A percentile compares a stretch with the other conserved stretches of the same genome.
Conservation (phyloP, 2,329 filamentous ascomycete species). For the Fusarium drepaniforme region DNA sequence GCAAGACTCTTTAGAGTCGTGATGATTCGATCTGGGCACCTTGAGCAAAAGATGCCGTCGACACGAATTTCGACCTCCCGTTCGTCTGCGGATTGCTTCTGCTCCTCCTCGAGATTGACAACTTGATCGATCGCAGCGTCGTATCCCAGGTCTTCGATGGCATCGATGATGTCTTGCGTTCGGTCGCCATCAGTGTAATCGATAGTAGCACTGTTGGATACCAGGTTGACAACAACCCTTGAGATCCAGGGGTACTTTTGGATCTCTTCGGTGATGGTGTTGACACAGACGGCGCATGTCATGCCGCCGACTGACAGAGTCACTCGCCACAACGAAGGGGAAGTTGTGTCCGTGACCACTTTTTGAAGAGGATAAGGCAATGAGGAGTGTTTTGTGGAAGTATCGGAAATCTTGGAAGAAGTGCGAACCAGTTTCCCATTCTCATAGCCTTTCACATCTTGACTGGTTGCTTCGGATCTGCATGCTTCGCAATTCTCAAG, state of each 20-base stretch:
- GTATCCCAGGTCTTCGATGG: conserved; percentile 74
- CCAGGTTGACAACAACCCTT: conserved; percentile 71
- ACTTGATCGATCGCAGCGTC: conserved; percentile 70
- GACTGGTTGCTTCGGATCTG: conserved; percentile 27
- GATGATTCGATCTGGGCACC: conserved; percentile 73
- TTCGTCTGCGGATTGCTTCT: conserved; percentile 52
- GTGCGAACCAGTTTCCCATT: conserved; percentile 19
- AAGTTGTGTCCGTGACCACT: conserved; percentile 30
- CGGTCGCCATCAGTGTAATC: conserved; percentile 59
- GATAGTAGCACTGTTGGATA: conserved; percentile 75
- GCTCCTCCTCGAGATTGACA: conserved; percentile 55
- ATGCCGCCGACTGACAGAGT: conserved; percentile 76
- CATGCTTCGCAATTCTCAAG: conserved; percentile 55
- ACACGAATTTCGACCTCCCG: conserved; percentile 75
- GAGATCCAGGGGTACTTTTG: conserved; percentile 68
- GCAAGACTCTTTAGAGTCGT: conserved; percentile 66
- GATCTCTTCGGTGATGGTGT: conserved; percentile 71
- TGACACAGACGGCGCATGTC: conserved; percentile 78
- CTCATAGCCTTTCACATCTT: conserved; percentile 9
- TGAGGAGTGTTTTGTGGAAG: conserved; percentile 14
- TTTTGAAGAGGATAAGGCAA: conserved; percentile 36
- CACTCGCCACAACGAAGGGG: conserved; percentile 57
- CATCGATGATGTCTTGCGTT: conserved; percentile 53
- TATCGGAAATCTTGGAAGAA: conserved; percentile 17
- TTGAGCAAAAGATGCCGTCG: conserved; percentile 80